Conservation (phyloP, 2,329 filamentous ascomycete species). For the Pseudocercospora macadamiae region DNA sequence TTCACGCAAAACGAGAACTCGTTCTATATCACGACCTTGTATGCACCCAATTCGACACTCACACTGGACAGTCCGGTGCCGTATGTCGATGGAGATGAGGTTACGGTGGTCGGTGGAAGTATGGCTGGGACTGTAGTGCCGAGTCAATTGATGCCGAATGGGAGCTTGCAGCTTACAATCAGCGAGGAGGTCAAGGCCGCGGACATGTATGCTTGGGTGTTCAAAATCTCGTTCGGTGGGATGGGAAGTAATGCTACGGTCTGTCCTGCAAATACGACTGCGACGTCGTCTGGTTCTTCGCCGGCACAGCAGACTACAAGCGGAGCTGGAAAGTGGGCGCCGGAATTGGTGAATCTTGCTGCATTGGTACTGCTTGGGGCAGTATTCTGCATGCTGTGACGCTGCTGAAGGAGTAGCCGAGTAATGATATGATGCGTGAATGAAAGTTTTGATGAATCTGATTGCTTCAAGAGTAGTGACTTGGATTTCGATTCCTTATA, state of each 20-base stretch:
- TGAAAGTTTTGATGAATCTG: background rate
- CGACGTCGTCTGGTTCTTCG: background rate
- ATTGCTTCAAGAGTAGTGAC: no score
- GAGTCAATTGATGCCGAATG: constrained; percentile 31
- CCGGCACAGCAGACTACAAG: constrained; percentile 11
- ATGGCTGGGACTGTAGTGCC: constrained; percentile 35
- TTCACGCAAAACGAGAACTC: constrained; percentile 58
- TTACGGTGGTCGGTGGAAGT: constrained; percentile 49
- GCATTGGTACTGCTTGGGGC: constrained; percentile 2
- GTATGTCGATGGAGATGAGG: constrained; percentile 49
- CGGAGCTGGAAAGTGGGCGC: background rate
- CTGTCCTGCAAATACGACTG: background rate
- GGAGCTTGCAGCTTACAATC: constrained; percentile 40
- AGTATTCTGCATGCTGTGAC: constrained; percentile 9
- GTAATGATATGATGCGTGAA: background rate
- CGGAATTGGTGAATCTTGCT: background rate
- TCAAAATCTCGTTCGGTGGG: constrained; percentile 42
- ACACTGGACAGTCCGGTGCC: constrained; percentile 51
- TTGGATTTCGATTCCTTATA: no score
- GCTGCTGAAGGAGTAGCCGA: background rate
- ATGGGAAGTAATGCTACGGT: background rate
- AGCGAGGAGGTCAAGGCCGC: constrained; percentile 38
- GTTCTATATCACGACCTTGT: constrained; percentile 56
- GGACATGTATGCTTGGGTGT: constrained; percentile 49
- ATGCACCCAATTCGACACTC: constrained; percentile 47